phyloP scores from a whole-genome alignment of 2,329 filamentous ascomycete genomes.

The Orbilia brochopaga region DNA sequence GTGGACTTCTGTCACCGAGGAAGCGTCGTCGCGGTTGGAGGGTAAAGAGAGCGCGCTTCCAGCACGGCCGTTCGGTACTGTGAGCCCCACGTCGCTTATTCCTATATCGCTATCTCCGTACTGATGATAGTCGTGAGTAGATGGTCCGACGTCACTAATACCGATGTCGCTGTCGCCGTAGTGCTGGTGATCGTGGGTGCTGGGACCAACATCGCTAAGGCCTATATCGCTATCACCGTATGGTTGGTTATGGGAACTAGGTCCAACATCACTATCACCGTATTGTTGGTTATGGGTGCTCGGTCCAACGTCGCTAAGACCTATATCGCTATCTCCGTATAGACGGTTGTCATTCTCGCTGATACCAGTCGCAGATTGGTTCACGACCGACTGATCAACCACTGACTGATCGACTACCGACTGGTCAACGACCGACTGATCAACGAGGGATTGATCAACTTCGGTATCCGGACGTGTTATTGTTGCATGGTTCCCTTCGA shows the following conservation, averaged over 20 bases:
- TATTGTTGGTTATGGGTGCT: too few relatives aligned
- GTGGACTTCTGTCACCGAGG: conserved; percentile 38
- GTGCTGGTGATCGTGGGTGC: too few relatives aligned
- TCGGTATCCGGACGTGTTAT: conserved; percentile 29
- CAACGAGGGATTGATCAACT: conserved; percentile 36
- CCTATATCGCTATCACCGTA: too few relatives aligned
- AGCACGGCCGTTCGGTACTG: conserved; percentile 11
- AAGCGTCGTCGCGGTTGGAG: conserved; percentile 19
- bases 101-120: conserved; percentile 32
- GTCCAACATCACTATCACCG: too few relatives aligned
- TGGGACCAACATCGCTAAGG: too few relatives aligned
- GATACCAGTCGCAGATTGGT: conserved; percentile 20
- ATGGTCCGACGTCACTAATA: too few relatives aligned
- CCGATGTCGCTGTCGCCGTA: too few relatives aligned
- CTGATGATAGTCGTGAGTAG: too few relatives aligned
- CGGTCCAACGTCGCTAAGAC: too few relatives aligned
- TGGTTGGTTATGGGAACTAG: too few relatives aligned
- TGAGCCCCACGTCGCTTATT: conserved; percentile 34
- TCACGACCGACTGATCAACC: conserved; percentile 17
- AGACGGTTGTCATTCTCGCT: conserved; percentile 19
- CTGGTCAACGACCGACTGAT: conserved; percentile 31
- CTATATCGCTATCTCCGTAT: conserved; percentile 12
- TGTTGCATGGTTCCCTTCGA: conserved; percentile 32
- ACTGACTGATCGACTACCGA: conserved; percentile 22
- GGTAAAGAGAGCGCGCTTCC: conserved; percentile 35